These are phyloP conservation scores for Colletotrichum sp. DNA, from an alignment of 2,329 filamentous ascomycete species.

Conservation along the genomic window DNA sequence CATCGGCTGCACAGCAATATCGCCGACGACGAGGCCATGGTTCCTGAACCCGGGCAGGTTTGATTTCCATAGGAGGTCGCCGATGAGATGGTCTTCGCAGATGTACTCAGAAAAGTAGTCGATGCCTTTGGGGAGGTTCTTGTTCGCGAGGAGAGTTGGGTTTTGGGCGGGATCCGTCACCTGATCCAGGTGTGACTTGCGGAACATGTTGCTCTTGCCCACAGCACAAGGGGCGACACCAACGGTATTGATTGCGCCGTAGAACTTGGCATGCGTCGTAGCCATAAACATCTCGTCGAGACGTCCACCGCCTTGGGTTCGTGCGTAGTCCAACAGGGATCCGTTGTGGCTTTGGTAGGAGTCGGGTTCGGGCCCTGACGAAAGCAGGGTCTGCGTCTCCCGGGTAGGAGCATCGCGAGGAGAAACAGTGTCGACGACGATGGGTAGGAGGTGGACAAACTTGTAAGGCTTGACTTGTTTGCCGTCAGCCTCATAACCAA, in stretches of 20 bases:
- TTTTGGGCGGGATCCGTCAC: constrained; percentile 61
- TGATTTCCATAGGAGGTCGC: constrained; percentile 87
- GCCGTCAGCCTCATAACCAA: constrained; percentile 64
- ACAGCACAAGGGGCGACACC: constrained; percentile 90
- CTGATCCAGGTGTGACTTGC: constrained; percentile 84
- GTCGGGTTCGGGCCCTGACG: constrained; percentile 35
- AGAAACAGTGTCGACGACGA: constrained; percentile 77
- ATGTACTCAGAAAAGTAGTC: constrained; percentile 96
- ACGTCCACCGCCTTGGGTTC: constrained; percentile 70
- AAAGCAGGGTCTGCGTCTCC: constrained; percentile 35
- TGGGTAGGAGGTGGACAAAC: constrained; percentile 91
- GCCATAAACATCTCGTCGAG: constrained; percentile 96
- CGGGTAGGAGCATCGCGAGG: constrained; percentile 26
- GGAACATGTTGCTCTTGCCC: constrained; percentile 99
- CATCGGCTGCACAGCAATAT: constrained; percentile 90
- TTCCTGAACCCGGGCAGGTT: constrained; percentile 70
- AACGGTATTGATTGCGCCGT: constrained; percentile 94
- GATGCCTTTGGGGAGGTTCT: constrained; percentile 67
- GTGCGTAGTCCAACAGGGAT: constrained; percentile 32
- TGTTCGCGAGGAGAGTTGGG: constrained; percentile 43
- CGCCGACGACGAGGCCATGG: constrained; percentile 83
- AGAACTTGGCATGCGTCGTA: constrained; percentile 95
- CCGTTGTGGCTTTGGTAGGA: constrained; percentile 22
- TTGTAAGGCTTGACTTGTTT: constrained; percentile 70
- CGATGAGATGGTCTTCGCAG: constrained; percentile 96